Evolutionary conservation across 352 stramenopile species (phyloP).

Genomic region (Thraustochytrium sp.): DNA sequence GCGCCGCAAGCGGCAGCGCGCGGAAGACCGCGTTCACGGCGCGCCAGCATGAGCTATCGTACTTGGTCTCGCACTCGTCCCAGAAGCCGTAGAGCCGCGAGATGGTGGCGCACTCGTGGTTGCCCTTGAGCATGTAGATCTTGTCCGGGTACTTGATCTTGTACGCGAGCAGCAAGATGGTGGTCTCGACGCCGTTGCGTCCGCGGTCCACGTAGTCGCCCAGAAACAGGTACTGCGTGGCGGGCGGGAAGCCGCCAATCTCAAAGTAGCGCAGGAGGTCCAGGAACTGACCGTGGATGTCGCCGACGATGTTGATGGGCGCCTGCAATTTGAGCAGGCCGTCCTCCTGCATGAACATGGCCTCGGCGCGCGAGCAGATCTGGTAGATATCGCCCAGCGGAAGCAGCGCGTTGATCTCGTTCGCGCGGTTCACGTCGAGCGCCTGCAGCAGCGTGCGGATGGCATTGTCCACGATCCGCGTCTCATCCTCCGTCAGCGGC

Average conservation of each 20-base stretch:
- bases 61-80: conserved; percentile 60
- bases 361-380: conserved; percentile 65
- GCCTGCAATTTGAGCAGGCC: conserved; percentile 68
- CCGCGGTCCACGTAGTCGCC: conserved; percentile 93
- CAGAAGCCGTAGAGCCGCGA: conserved; percentile 82
- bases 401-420: not conserved
- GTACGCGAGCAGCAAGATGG: conserved; percentile 93
- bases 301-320: conserved; percentile 76
- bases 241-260: conserved; percentile 73
- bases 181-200: conserved; percentile 94
- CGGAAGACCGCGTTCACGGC: conserved; percentile 68
- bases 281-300: conserved; percentile 95
- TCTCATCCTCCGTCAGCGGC: conserved; percentile 8
- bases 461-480: not conserved
- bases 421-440: not conserved
- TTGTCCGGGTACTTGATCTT: conserved; percentile 98
- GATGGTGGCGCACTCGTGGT: conserved; percentile 88
- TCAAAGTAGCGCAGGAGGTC: conserved; percentile 89
- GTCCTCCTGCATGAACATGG: conserved; percentile 66
- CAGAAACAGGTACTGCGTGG: conserved; percentile 88
- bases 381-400: conserved; percentile 23
- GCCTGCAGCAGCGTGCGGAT: not conserved
- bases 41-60: conserved; percentile 68
- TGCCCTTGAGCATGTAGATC: conserved; percentile 94
- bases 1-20: conserved; percentile 86